Evolutionary conservation across 2,329 filamentous ascomycete genomes (phyloP), one percentile per base, ranked within the genome.

Genomic region (Xenoacremonium recifei): DNA sequence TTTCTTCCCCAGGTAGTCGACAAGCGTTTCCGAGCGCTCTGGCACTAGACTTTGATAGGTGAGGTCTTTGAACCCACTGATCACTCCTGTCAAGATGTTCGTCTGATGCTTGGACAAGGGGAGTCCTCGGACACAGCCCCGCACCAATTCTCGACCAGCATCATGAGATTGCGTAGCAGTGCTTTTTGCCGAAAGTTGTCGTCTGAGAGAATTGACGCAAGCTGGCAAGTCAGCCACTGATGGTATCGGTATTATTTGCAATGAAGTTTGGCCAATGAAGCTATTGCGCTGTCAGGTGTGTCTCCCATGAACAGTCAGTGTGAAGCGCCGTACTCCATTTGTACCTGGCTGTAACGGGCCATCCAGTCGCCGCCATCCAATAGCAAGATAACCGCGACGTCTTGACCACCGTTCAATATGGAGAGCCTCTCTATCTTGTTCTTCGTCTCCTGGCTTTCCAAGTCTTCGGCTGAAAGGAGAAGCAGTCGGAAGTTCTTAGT

Each of bases 341-440:
- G 73, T 25, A 79, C 55, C 13, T 55, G 59, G 59, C 68, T 67
- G 39, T 73, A 65, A 1, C 55, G 38, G 20, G 58, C 53, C 51
- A 67, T 63, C 21, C 62, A 40, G 11, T 50, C 55, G 10, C 53
- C 47, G 4, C 61, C 57, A 29, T 58, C 55, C 30, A 77, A 48
- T 13, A 79, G 58, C 39, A 77, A 70, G 13, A 79, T 35, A 19
- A 75, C 54, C n/a, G 63, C 73, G 9, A 63, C 53, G 40, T 69
- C 60, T 40, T 53, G 57, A 3, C 66, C 65, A 17, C 65, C 68
- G 39, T 64, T 73, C 21, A 71, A 56, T 39, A 66, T 51, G 25
- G 59, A 64, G 10, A 78, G 56, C 13, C 68, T 63, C 44, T 72
- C 64, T 12, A 75, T 59, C 15, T 67, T 68, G 35, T 53, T 42